Evolutionary conservation across 257 asterid genomes (phyloP).

Genomic region (Craterostigma plantagineum): DNA sequence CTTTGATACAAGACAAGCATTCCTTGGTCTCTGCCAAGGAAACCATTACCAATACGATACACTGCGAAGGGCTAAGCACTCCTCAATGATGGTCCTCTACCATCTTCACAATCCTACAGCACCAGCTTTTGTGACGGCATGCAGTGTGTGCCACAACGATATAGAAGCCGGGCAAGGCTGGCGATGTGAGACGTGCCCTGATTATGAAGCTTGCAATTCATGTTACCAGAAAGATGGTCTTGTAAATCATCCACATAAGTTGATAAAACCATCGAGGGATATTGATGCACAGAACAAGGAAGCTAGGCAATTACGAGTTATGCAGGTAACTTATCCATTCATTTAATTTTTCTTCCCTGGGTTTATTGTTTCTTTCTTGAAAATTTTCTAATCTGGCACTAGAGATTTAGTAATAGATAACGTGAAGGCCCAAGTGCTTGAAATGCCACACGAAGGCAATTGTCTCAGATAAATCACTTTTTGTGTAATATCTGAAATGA

Average conservation of each 20-base stretch:
- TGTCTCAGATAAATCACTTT: too few species aligned
- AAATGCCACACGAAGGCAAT: too few species aligned
- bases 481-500: too few species aligned
- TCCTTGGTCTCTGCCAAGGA: slow-evolving; percentile 96
- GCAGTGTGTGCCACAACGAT: slow-evolving; percentile 68
- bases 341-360: slow-evolving; percentile 3
- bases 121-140: slow-evolving; percentile 79
- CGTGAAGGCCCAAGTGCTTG: too few species aligned
- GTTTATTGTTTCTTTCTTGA: slow-evolving; percentile 1
- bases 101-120: slow-evolving; percentile 99
- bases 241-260: slow-evolving; percentile 56
- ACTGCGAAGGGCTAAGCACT: slow-evolving; percentile 94
- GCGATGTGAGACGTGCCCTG: slow-evolving; percentile 95
- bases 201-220: slow-evolving; percentile 74
- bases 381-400: too few species aligned
- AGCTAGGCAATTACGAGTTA: slow-evolving; percentile 80
- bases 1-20: slow-evolving; percentile 97
- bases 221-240: slow-evolving; percentile 82
- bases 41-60: slow-evolving; percentile 98
- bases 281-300: slow-evolving; percentile 90
- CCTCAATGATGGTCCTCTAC: slow-evolving; percentile 98
- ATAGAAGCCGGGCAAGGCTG: slow-evolving; percentile 96
- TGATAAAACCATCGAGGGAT: not conserved
- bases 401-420: too few species aligned
- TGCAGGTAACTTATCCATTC: slow-evolving; percentile 35